These are phyloP conservation scores for Lathyrus oleraceus DNA, from an alignment of 306 rosid species.

Conservation along the genomic window DNA sequence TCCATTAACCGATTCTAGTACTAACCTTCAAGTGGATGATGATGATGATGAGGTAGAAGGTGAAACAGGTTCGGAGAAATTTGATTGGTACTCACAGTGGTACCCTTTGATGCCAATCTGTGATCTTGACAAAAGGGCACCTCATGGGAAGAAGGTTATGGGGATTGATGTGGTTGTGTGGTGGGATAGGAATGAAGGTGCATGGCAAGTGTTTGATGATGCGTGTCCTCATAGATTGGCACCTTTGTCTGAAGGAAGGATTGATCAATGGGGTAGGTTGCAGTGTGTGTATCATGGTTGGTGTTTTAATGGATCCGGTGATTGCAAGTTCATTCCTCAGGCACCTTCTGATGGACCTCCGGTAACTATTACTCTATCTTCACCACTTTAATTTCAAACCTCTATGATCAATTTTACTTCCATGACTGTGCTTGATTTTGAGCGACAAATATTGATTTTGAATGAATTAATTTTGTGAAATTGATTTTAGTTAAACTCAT, in stretches of 20 bases:
- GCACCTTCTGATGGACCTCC: conserved; percentile 82
- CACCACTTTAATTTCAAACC: too few relatives aligned
- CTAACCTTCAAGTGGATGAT: conserved; percentile 37
- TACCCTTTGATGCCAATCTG: conserved; percentile 87
- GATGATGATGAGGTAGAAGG: conserved; percentile 28
- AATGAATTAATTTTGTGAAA: too few relatives aligned
- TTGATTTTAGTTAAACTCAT: background rate
- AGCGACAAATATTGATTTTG: too few relatives aligned
- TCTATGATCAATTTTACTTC: too few relatives aligned
- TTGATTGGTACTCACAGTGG: conserved; percentile 90
- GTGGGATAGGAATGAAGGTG: conserved; percentile 87
- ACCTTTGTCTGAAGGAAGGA: conserved; percentile 91
- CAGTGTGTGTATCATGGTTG: conserved; percentile 98
- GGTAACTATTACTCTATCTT: conserved; percentile 40
- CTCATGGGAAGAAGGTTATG: conserved; percentile 75
- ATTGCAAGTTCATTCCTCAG: conserved; percentile 87
- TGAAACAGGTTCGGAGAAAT: conserved; percentile 41
- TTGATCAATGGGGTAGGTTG: conserved; percentile 90
- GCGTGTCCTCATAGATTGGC: conserved; percentile 90
- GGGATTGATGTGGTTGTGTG: conserved; percentile 93
- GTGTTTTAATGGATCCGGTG: conserved; percentile 90
- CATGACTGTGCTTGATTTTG: too few relatives aligned
- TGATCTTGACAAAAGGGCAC: conserved; percentile 77
- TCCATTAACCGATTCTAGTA: conserved; percentile 41
- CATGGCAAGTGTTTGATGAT: conserved; percentile 90